Base-by-base conservation (phyloP, 2,329 filamentous ascomycete species). In the Neofusicoccum sp. region DNA sequence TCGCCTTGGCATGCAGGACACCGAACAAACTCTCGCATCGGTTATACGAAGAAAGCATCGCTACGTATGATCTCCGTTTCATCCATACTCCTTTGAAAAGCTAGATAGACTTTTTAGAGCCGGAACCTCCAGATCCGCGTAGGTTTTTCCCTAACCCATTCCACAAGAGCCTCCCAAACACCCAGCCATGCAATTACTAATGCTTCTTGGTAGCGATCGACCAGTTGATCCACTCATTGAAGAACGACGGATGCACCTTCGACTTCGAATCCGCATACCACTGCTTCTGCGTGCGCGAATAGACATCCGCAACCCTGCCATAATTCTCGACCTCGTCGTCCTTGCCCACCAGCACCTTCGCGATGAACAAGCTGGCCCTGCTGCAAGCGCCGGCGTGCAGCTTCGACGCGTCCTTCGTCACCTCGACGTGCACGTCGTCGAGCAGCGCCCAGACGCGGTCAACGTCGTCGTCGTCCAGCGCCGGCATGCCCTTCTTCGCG, bases 331-430 rank as follows among this genome's bases (percentile, higher is more conserved):
- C 41, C 31, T 67, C 33, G 34, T 33, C 34, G 7, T 49, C 67
- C 43, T 67, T 70, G 50, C 80, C 79, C 64, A 87, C 83, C 64
- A 92, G 74, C 37, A 86, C 81, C 56, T 87, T 88, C 4, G 85
- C 87, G 2, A 92, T 77, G 52, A 91, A 83, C 58, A 93, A 77
- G 70, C 88, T 89, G 0, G 89, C 87, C 1, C 85, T 87, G 68
- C 92, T 96, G 64, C 89, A 92, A 0, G 90, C 88, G 70, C 85
- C 87, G 28, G 87, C 86, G 74, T 95, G 92, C 2, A 87, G 82
- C 66, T 90, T 89, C 0, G 91, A 87, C 7, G 75, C 76, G 61
- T 87, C 87, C 69, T 84, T 81, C 52, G 82, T 80, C 3, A 87
- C 87, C 74, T 91, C 88, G 6, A 80, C 78, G 70, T 97, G 93